Conservation (phyloP, 2,329 filamentous ascomycete genomes). For the Phaeosphaeria sp. region DNA sequence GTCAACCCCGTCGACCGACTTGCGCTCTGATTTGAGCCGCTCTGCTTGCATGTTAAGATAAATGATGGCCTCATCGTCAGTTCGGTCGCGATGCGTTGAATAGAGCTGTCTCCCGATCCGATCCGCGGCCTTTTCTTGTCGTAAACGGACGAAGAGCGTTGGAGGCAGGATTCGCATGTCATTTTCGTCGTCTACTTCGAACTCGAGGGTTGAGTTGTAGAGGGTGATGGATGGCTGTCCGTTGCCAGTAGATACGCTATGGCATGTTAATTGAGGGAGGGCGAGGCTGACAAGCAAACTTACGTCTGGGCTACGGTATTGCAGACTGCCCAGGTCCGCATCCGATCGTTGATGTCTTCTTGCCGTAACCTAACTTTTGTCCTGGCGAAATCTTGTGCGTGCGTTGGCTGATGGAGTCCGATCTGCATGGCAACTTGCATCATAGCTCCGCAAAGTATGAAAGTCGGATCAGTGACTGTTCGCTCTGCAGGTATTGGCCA, state of each 20-base stretch:
- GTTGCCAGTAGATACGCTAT: conserved; percentile 78
- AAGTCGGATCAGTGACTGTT: conserved; percentile 79
- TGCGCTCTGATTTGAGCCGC: conserved; percentile 44
- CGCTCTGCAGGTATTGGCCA: conserved; percentile 86
- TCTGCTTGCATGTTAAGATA: conserved; percentile 47
- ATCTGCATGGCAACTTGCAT: conserved; percentile 88
- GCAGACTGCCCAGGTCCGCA: conserved; percentile 83
- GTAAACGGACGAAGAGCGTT: conserved; percentile 44
- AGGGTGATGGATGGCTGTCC: conserved; percentile 80
- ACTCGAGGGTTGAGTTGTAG: conserved; percentile 73
- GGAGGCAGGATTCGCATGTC: conserved; percentile 47
- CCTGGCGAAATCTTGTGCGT: conserved; percentile 82
- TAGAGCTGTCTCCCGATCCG: conserved; percentile 48
- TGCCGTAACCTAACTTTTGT: conserved; percentile 76
- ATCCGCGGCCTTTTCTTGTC: conserved; percentile 48
- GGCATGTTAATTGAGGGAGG: conserved; percentile 14
- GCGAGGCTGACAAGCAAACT: conserved; percentile 14
- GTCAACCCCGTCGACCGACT: conserved; percentile 41
- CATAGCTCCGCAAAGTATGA: conserved; percentile 82
- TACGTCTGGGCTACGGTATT: conserved; percentile 81
- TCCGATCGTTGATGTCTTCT: conserved; percentile 78
- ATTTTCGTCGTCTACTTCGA: conserved; percentile 45
- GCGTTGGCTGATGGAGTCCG: conserved; percentile 78
- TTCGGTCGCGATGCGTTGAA: conserved; percentile 39
- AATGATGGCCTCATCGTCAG: conserved; percentile 37